Percentiles rank a stretch among this genome's conserved stretches.
These are phyloP conservation scores for Pyricularia sp. DNA, from an alignment of 2,329 filamentous ascomycete species.

Conservation along the genomic window DNA sequence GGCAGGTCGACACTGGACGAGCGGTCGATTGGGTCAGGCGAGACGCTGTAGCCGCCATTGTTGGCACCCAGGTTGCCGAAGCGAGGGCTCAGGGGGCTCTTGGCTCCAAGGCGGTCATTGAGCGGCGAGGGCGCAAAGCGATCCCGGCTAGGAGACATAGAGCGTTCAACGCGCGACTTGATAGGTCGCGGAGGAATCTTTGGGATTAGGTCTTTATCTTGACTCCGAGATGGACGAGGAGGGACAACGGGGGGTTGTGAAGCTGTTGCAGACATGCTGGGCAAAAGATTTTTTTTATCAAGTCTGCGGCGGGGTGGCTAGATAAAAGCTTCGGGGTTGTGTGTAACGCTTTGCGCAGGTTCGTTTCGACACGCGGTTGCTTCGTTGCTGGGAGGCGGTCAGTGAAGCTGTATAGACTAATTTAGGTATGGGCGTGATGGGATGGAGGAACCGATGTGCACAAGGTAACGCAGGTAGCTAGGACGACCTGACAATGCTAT, in stretches of 20 bases:
- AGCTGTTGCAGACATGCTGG: slow-evolving; percentile 35
- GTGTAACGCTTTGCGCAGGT: background rate
- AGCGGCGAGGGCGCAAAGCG: slow-evolving; percentile 80
- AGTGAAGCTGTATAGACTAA: background rate
- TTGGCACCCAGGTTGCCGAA: slow-evolving; percentile 26
- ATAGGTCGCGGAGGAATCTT: slow-evolving; percentile 70
- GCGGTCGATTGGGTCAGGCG: slow-evolving; percentile 40
- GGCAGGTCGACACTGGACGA: slow-evolving; percentile 74
- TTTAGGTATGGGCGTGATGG: background rate
- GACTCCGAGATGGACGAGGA: slow-evolving; percentile 43
- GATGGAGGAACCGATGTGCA: background rate
- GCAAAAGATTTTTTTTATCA: background rate
- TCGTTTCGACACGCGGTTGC: background rate
- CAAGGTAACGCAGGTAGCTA: background rate
- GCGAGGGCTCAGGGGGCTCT: slow-evolving; percentile 29
- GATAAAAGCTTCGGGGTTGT: background rate
- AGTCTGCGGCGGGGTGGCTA: background rate
- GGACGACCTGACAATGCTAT: background rate
- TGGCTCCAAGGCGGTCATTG: slow-evolving; percentile 55
- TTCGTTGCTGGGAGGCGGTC: background rate
- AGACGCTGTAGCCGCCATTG: slow-evolving; percentile 13
- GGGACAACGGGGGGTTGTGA: slow-evolving; percentile 44
- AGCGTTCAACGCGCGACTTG: slow-evolving; percentile 62
- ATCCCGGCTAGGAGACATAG: slow-evolving; percentile 66
- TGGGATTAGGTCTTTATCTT: slow-evolving; percentile 46